Percentiles rank a stretch among this genome's conserved stretches.
Conservation (phyloP, 2,329 filamentous ascomycete genomes). For the Penicillium digitatum region DNA sequence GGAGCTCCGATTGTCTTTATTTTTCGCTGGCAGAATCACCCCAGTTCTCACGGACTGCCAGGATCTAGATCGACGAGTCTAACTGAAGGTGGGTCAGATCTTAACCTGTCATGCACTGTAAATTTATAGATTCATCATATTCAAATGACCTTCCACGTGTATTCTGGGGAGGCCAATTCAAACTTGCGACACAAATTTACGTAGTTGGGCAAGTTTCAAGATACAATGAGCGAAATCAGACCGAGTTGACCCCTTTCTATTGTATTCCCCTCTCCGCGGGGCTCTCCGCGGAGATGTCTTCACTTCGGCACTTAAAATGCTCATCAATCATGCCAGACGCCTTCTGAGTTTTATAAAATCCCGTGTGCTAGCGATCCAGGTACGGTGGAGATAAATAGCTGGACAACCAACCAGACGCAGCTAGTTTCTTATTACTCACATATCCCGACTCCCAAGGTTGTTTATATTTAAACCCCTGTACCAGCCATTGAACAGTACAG, state of each 20-base stretch:
- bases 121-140: not conserved
- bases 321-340: not conserved
- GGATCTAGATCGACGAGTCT: not conserved
- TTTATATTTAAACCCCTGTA: not conserved
- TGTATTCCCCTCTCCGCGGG: not conserved
- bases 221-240: not conserved
- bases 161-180: too few species aligned
- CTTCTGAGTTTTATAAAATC: not conserved
- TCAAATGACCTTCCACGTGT: not conserved
- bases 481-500: not conserved
- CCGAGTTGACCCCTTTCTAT: not conserved
- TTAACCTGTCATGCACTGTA: too few species aligned
- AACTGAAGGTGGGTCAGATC: not conserved
- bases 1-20: not conserved
- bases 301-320: not conserved
- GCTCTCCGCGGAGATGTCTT: slow-evolving; percentile 3
- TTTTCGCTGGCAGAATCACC: not conserved
- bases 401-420: not conserved
- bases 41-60: not conserved
- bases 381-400: slow-evolving; percentile 10
- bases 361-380: not conserved
- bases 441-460: not conserved
- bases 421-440: not conserved
- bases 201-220: not conserved
- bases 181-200: not conserved